phyloP scores from a whole-genome alignment of 495 filamentous ascomycete species.

The Penicillium fimorum region DNA sequence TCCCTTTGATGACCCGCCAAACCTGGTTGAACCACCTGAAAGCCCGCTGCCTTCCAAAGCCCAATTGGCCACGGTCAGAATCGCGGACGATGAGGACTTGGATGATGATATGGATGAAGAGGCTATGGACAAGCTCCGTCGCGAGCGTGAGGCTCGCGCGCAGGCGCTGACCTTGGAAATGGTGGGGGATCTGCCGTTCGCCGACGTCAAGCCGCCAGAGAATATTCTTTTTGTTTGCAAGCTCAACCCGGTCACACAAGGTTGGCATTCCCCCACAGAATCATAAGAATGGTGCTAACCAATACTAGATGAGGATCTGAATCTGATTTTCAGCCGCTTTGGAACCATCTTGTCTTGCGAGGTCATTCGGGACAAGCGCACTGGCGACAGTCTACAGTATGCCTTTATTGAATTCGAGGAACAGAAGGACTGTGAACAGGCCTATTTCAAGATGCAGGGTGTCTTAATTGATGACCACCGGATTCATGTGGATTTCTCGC shows the following conservation, averaged over 20 bases:
- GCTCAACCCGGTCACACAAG: conserved; percentile 90
- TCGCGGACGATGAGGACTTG: conserved; percentile 83
- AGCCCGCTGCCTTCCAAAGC: conserved; percentile 81
- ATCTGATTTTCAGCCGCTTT: conserved; percentile 95
- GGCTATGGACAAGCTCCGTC: conserved; percentile 71
- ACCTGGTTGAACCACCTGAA: conserved; percentile 69
- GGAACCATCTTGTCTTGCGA: conserved; percentile 94
- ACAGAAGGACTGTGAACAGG: conserved; percentile 87
- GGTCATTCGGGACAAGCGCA: conserved; percentile 91
- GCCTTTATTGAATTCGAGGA: conserved; percentile 97
- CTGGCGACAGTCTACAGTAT: conserved; percentile 93
- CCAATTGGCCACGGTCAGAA: conserved; percentile 86
- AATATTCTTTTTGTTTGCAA: conserved; percentile 99
- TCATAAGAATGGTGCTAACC: conserved; percentile 5
- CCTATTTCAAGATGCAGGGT: conserved; percentile 97
- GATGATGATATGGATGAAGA: conserved; percentile 76
- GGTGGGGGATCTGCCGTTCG: conserved; percentile 96
- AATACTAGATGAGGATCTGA: conserved; percentile 77
- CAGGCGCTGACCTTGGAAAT: conserved; percentile 96
- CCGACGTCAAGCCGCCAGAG: conserved; percentile 96
- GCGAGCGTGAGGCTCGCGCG: conserved; percentile 88
- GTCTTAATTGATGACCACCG: conserved; percentile 96
- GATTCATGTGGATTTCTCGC: conserved; percentile 98
- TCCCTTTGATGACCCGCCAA: conserved; percentile 75
- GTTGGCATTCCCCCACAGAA: conserved; percentile 28